These are phyloP conservation scores for Marchantia polymorpha DNA, from an alignment of 225 moss, liverwort and hornwort genomes.

Conservation along the genomic window DNA sequence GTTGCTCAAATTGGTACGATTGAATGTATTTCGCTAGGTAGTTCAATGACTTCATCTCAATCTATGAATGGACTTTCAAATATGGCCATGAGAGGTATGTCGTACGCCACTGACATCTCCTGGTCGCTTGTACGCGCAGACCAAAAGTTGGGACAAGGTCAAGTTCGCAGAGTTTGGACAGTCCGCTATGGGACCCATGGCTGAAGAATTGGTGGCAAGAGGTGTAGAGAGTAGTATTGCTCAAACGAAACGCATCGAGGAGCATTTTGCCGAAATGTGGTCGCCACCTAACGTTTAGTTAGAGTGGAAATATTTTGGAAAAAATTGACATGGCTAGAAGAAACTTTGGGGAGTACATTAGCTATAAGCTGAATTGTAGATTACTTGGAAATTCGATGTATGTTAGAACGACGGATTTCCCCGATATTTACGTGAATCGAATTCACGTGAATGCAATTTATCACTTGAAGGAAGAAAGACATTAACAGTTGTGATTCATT, in stretches of 20 bases:
- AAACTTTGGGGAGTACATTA: too few species aligned
- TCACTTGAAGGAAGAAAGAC: too few species aligned
- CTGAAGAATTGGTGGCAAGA: constrained; percentile 55
- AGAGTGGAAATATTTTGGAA: neutral
- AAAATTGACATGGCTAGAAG: too few species aligned
- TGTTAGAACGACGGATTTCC: too few species aligned
- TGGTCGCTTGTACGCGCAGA: constrained; percentile 25
- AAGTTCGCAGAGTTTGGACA: constrained; percentile 34
- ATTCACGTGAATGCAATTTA: too few species aligned
- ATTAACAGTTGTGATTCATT: too few species aligned
- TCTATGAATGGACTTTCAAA: too few species aligned
- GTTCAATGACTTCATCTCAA: neutral
- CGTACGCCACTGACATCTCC: neutral
- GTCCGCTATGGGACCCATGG: constrained; percentile 59
- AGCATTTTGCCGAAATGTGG: constrained; percentile 88
- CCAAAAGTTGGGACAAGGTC: constrained; percentile 66
- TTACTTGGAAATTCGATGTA: too few species aligned
- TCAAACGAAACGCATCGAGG: constrained; percentile 65
- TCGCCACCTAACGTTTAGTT: constrained; percentile 76
- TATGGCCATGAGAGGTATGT: too few species aligned
- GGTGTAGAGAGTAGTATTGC: constrained; percentile 57
- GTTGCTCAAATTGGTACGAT: constrained; percentile 61
- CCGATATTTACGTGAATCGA: too few species aligned
- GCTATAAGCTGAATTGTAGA: too few species aligned
- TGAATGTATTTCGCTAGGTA: too few species aligned